These are phyloP conservation scores for Nothophaeocryptopus gaeumannii DNA, from an alignment of 2,329 filamentous ascomycete species.

Conservation along the genomic window DNA sequence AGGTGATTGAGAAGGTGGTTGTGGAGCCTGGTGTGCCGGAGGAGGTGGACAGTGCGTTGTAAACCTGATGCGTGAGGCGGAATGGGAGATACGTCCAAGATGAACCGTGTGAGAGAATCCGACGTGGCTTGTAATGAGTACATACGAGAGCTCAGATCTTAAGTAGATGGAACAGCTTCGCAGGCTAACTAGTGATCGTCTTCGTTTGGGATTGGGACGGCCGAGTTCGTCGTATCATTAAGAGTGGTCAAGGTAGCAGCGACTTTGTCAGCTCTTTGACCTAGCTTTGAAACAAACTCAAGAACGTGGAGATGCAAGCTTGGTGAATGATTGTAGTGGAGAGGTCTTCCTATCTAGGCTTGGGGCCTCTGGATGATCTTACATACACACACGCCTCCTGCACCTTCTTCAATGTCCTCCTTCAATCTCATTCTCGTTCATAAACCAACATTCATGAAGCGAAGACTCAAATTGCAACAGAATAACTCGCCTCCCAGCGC, in stretches of 20 bases:
- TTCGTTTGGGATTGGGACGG: too few species aligned
- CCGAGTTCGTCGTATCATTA: too few species aligned
- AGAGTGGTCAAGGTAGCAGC: too few species aligned
- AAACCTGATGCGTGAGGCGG: neutral
- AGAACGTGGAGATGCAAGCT: too few species aligned
- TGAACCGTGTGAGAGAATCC: too few species aligned
- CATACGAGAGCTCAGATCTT: too few species aligned
- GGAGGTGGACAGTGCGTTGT: conserved; percentile 42
- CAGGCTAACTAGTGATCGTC: too few species aligned
- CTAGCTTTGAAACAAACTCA: too few species aligned
- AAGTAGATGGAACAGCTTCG: too few species aligned
- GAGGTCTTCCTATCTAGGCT: conserved; percentile 22
- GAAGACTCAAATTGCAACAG: neutral
- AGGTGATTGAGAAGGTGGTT: conserved; percentile 84
- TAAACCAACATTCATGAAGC: conserved; percentile 4
- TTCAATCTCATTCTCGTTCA: neutral
- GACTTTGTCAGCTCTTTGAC: too few species aligned
- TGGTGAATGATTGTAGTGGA: conserved; percentile 18
- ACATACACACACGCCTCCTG: conserved; percentile 6
- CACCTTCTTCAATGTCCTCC: neutral
- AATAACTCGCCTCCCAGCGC: conserved; percentile 8
- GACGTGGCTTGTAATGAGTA: too few species aligned
- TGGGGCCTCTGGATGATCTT: conserved; percentile 10
- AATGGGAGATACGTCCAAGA: too few species aligned
- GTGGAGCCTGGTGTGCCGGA: conserved; percentile 63